phyloP scores from a whole-genome alignment of 78 protist genomes.

The Dictyostelium brefeldianum region DNA sequence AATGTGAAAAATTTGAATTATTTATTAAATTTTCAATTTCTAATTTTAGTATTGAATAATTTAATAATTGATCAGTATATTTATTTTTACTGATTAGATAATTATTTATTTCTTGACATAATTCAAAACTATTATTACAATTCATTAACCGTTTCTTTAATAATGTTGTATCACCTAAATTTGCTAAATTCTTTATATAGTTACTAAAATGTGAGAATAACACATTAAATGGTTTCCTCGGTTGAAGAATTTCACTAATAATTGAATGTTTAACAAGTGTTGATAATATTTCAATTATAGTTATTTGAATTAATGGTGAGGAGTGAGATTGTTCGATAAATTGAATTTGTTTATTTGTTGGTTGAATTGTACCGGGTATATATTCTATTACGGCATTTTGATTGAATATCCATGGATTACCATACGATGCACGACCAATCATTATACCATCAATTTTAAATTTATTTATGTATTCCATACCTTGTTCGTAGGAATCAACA shows the following conservation, averaged over 20 bases:
- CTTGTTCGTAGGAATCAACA: conserved; percentile 24
- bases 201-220: not conserved
- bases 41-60: not conserved
- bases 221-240: not conserved
- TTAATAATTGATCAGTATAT: not conserved
- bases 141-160: not conserved
- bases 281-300: not conserved
- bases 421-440: conserved; percentile 65
- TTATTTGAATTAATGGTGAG: not conserved
- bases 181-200: not conserved
- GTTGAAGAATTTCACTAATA: not conserved
- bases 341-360: not conserved
- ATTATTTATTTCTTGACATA: not conserved
- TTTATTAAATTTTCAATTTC: not conserved
- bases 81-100: not conserved
- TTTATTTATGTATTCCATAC: not conserved
- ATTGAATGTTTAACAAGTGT: conserved; percentile 23
- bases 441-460: conserved; percentile 39
- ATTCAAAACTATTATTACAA: not conserved
- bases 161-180: not conserved
- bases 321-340: not conserved
- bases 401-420: conserved; percentile 67
- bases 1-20: not conserved
- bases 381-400: not conserved
- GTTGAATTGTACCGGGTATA: not conserved